phyloP scores from a whole-genome alignment of 2,329 filamentous ascomycete genomes.

The Sporothrix inflata region DNA sequence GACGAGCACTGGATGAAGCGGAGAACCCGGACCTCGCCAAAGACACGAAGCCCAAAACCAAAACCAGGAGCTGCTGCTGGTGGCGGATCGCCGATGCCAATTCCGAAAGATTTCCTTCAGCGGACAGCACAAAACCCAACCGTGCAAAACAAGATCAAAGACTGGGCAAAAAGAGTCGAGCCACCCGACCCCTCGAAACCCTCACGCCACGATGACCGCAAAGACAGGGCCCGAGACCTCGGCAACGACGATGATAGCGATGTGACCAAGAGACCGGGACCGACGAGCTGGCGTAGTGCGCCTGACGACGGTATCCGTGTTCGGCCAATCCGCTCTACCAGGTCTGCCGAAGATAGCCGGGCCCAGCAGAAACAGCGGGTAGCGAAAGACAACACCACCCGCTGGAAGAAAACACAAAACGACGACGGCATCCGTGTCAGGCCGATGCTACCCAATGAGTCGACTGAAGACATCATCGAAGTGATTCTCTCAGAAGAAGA shows the following conservation, averaged over 20 bases:
- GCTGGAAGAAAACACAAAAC: constrained; percentile 12
- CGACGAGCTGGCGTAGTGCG: constrained; percentile 36
- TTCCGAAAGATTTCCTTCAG: constrained; percentile 63
- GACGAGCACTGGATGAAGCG: constrained; percentile 83
- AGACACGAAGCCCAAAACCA: constrained; percentile 36
- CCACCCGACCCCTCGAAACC: constrained; percentile 47
- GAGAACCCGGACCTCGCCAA: constrained; percentile 52
- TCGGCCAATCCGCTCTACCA: constrained; percentile 39
- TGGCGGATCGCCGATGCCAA: constrained; percentile 41
- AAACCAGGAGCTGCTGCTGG: constrained; percentile 36
- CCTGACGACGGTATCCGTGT: constrained; percentile 44
- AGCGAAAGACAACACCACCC: background rate
- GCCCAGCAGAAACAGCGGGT: background rate
- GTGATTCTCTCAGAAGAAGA: constrained; percentile 11
- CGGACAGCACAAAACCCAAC: constrained; percentile 58
- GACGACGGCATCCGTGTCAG: constrained; percentile 40
- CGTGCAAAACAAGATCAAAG: constrained; percentile 62
- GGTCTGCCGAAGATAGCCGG: constrained; percentile 24
- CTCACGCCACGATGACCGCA: constrained; percentile 27
- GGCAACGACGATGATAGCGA: constrained; percentile 33
- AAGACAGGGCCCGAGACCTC: constrained; percentile 24
- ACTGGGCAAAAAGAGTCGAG: constrained; percentile 63
- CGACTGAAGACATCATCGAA: constrained; percentile 17
- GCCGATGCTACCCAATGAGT: constrained; percentile 25
- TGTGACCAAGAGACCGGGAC: constrained; percentile 29